These are phyloP conservation scores for Astrothelium macrocarpum DNA, from an alignment of 495 filamentous ascomycete genomes.

Conservation along the genomic window DNA sequence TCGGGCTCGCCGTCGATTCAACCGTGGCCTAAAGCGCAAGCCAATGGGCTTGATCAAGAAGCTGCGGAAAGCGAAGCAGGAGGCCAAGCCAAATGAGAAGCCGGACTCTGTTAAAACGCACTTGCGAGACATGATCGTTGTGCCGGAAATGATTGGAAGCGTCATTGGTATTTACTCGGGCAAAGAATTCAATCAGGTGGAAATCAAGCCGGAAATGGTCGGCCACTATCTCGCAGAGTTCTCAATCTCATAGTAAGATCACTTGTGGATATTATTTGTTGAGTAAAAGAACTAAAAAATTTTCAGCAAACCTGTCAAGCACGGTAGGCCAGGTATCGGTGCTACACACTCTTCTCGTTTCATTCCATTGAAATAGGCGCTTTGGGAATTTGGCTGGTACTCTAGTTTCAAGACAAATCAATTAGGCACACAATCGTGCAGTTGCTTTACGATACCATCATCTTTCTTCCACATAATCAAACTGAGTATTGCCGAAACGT, in stretches of 20 bases:
- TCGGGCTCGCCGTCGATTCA: conserved; percentile 96
- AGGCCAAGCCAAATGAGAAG: conserved; percentile 99
- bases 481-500: too few relatives aligned
- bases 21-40: conserved; percentile 98
- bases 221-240: conserved; percentile 99
- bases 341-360: conserved; percentile 99
- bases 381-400: conserved; percentile 19
- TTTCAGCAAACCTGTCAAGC: conserved; percentile 95
- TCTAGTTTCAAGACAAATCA: neutral
- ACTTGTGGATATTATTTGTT: neutral
- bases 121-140: conserved; percentile 98
- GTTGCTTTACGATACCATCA: neutral
- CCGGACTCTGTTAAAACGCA: conserved; percentile 97
- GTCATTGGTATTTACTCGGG: conserved; percentile 98
- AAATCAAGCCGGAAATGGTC: conserved; percentile 99
- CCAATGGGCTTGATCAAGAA: conserved; percentile 99
- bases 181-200: conserved; percentile 99
- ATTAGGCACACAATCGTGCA: neutral
- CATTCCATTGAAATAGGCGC: conserved; percentile 93
- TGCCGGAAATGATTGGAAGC: conserved; percentile 97
- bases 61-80: conserved; percentile 98
- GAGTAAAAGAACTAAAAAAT: conserved; percentile 26
- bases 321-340: conserved; percentile 99
- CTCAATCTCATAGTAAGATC: conserved; percentile 95
- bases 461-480: neutral